These are phyloP conservation scores for Aspergillus aculeatinus DNA, from an alignment of 2,329 filamentous ascomycete species.

Conservation along the genomic window DNA sequence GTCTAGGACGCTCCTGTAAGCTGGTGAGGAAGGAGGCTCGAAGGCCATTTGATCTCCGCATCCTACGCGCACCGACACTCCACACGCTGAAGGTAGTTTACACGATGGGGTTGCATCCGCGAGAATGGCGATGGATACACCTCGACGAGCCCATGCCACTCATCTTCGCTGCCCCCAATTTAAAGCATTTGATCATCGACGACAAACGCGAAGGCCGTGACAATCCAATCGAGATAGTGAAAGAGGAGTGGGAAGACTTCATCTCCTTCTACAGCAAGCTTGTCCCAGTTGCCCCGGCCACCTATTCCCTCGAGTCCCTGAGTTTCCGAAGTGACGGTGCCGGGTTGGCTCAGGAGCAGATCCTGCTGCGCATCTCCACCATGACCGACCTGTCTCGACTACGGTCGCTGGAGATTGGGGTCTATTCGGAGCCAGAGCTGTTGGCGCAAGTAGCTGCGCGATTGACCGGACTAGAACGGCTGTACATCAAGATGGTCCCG, in stretches of 20 bases:
- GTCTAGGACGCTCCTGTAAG: not conserved
- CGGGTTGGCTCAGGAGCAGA: not conserved
- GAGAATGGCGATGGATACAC: not conserved
- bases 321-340: not conserved
- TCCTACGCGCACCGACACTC: not conserved
- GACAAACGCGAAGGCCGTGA: rapidly evolving
- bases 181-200: conserved; percentile 3
- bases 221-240: not conserved
- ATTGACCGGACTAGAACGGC: not conserved
- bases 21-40: not conserved
- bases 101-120: not conserved
- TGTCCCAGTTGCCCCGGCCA: not conserved
- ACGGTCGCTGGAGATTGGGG: not conserved
- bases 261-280: not conserved
- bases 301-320: not conserved
- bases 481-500: not conserved
- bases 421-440: not conserved
- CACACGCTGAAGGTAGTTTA: not conserved
- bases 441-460: not conserved
- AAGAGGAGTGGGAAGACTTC: not conserved
- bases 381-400: not conserved
- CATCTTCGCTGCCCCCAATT: not conserved
- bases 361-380: not conserved
- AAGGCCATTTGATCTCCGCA: not conserved
- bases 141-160: not conserved